Evolutionary conservation across 2,329 filamentous ascomycete species (phyloP), one percentile per base, ranked within the genome.

Genomic region (Colletotrichum orchidophilum): DNA sequence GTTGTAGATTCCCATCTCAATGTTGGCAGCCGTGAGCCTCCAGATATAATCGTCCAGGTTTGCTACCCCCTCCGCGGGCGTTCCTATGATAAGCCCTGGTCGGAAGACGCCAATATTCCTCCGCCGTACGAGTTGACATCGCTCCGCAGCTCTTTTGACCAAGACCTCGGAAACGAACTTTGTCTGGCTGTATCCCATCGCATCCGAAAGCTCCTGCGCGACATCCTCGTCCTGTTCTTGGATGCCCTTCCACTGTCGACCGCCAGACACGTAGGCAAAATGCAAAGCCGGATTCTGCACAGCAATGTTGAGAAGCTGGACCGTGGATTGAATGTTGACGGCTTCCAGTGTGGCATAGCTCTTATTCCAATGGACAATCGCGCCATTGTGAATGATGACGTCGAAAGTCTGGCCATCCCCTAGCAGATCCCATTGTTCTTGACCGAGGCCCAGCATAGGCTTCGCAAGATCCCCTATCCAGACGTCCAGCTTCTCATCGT

Each of bases 151-250:
- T 13, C 75, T 63, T 21, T 59, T 72, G 8, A 75, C 72, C 26
- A 76, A 29, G 1, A 71, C 68, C 24, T 76, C 74, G 3, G 75
- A 63, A 8, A 76, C 75, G 39, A 76, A 76, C 54, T 76, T 76
- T 2, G 75, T 75, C 63, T 76, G 75, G 53, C 61, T 72, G 50
- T 76, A 76, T 1, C 73, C 73, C 26, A 73, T 76, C 64, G 39
- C 75, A 50, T 35, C n/a, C 1, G 63, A 58, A 8, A 70, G 67
- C 3, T 70, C 67, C 11, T 11, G 54, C 12, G 63, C 67, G 0
- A 70, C n/a, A 5, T 67, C 63, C 0, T 55, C 46, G 6, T 67
- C 67, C 3, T 6, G 2, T 18, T 67, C 63, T 1, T 31, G 21
- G 3, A 21, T 26, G 9, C 21, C 27, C 5, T 24, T 35, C 63